Base-by-base conservation (phyloP, 2,329 filamentous ascomycete genomes). In the Rhynchosporium agropyri region DNA sequence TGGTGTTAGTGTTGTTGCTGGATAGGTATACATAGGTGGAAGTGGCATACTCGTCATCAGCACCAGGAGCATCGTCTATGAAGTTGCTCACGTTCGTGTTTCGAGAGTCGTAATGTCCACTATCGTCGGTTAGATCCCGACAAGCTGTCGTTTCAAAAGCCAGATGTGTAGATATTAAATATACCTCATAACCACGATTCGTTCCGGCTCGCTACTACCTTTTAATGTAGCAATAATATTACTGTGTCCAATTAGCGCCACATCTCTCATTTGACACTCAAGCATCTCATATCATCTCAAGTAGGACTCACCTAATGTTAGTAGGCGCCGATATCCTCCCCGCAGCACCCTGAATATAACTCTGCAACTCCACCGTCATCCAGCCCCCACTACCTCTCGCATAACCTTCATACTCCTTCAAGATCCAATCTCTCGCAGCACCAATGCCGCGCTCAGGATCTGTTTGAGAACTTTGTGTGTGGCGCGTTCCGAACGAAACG, bases 371-470 rank as follows among this genome's bases (percentile, higher is more conserved):
- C 3, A 86, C 82, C 0, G 73, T 77, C 76, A 85, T 80, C 26
- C 76, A 74, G 0, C 82, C 82, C n/a, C 81, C 77, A 51, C 79
- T 80, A 3, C 76, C 73, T 20, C 76, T 73, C 2, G 83, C 83
- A 64, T 80, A 80, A 43, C 72, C 74, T 49, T 74, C 73, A 76
- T 84, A 82, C 70, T 85, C 79, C 29, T 74, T 73, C 38, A 77
- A 77, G 54, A 86, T 80, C 83, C 83, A 85, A 68, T 85, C 81
- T 63, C 83, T 73, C 10, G 84, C 83, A 5, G 83, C 83, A 1
- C 83, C 82, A 58, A 86, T 84, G 1, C 83, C 83, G 4, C 79
- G 76, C 2, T 76, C 79, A 3, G 77, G 77, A 40, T 78, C 79
- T 63, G 80, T 84, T 66, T 84, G 81, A 1, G 74, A 77, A 4